Evolutionary conservation across 352 stramenopile genomes (phyloP), one percentile per base, ranked within the genome.

Genomic region (Phytophthora chlamydospora): DNA sequence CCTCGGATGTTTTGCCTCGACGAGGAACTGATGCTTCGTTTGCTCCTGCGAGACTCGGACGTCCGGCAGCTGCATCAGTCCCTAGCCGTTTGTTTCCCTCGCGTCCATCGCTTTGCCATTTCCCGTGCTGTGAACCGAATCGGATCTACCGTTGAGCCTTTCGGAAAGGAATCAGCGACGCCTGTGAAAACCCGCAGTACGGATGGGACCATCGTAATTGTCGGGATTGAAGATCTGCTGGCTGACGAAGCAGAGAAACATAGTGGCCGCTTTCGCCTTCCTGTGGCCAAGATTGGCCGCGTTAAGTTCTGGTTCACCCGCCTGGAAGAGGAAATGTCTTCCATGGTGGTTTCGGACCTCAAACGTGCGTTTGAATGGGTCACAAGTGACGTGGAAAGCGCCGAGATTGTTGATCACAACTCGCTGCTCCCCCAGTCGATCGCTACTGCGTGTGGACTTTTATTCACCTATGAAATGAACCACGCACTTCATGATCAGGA

Each of bases 271-370:
- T 77, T 77, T 24, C 59, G 60, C 19, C 54, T 71, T 21, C 58
- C 78, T 2, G 79, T 89, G n/a, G 63, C 85, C 12, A 91, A 89
- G 68, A 86, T 91, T 14, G 82, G 82, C 1, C 68, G 82, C 8
- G 32, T 88, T 9, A 77, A 80, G 29, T 91, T 91, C 52, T 91
- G 82, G 82, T 68, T 91, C 27, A 70, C 68, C 2, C 68, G 82
- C 2, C 55, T 91, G 0, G 78, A 89, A 42, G 82, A 91, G 46
- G 82, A 91, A 38, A 76, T 89, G 55, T 24, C 42, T 6, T 61
- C 56, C n/a, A 63, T 87, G 46, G 76, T 89, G 2, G 40, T 42
- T 21, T 55, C 71, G 3, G 75, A 89, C 27, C 16, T 73, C 4
- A 78, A 79, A 12, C 24, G 42, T 5, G 68, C 72, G 1, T 58